Evolutionary conservation across 164 flowering plant genomes (phyloP).

Genomic region (Magnolia kwangsiensis): DNA sequence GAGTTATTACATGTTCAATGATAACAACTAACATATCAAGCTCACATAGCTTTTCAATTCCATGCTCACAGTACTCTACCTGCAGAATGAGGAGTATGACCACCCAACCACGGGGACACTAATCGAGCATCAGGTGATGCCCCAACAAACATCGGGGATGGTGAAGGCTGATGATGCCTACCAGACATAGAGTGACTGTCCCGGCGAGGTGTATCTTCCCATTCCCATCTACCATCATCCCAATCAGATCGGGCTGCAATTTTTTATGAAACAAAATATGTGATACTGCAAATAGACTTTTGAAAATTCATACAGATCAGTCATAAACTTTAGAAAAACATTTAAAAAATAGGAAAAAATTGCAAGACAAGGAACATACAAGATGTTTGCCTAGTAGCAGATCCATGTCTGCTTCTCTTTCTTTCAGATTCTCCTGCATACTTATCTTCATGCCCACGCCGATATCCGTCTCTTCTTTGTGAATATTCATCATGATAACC

Average conservation of each 20-base stretch:
- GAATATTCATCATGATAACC: slow-evolving; percentile 15
- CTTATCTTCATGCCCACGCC: slow-evolving; percentile 31
- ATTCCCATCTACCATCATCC: slow-evolving; percentile 94
- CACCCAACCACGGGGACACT: slow-evolving; percentile 85
- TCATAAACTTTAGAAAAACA: neutral
- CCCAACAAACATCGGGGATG: slow-evolving; percentile 78
- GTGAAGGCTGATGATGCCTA: slow-evolving; percentile 66
- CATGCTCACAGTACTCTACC: slow-evolving; percentile 30
- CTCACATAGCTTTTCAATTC: neutral
- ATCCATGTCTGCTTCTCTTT: slow-evolving; percentile 48
- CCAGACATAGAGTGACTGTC: slow-evolving; percentile 37
- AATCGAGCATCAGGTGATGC: slow-evolving; percentile 90
- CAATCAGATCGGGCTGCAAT: slow-evolving; percentile 73
- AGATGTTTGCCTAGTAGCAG: slow-evolving; percentile 52
- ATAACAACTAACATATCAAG: neutral
- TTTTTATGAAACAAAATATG: neutral
- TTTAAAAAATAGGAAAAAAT: neutral
- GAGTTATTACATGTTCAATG: neutral
- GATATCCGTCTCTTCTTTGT: slow-evolving; percentile 35
- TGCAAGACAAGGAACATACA: slow-evolving; percentile 28
- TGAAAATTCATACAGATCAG: too few species aligned
- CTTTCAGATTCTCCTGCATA: slow-evolving; percentile 37
- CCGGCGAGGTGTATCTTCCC: slow-evolving; percentile 78
- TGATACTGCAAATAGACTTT: neutral
- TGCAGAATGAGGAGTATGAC: slow-evolving; percentile 51